Evolutionary conservation across 345 rosid species (phyloP).

Genomic region (Iberis pinnata): DNA sequence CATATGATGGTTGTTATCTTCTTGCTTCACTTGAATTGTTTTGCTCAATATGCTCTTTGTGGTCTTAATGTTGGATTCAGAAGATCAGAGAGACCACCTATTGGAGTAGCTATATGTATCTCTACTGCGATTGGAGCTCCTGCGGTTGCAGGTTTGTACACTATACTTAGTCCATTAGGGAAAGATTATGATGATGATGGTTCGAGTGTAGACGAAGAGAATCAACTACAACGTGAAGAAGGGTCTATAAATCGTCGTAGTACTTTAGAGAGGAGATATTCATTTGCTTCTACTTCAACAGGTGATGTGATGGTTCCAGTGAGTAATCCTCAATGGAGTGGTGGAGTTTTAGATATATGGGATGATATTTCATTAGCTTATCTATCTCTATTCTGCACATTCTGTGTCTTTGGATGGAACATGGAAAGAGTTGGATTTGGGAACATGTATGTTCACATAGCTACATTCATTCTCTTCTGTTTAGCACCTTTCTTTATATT

Average conservation of each 20-base stretch:
- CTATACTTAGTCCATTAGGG: constrained; percentile 77
- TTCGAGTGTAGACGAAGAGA: constrained; percentile 57
- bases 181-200: constrained; percentile 59
- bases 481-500: constrained; percentile 91
- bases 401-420: constrained; percentile 94
- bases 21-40: constrained; percentile 80
- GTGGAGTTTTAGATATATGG: constrained; percentile 82
- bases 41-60: constrained; percentile 92
- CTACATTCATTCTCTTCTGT: constrained; percentile 79
- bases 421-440: constrained; percentile 97
- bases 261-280: constrained; percentile 51
- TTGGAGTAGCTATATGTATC: constrained; percentile 80
- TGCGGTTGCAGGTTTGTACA: constrained; percentile 73
- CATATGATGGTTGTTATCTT: constrained; percentile 76
- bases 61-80: constrained; percentile 73
- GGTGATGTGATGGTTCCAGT: constrained; percentile 38
- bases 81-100: constrained; percentile 75
- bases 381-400: constrained; percentile 71
- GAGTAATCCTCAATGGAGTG: constrained; percentile 67
- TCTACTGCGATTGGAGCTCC: constrained; percentile 85
- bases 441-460: constrained; percentile 91
- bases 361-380: constrained; percentile 80
- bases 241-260: constrained; percentile 30
- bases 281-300: constrained; percentile 45
- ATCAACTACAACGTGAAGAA: constrained; percentile 32